A percentile compares a stretch with the other conserved stretches of the same genome.
Evolutionary conservation across 2,329 filamentous ascomycete species (phyloP).

Genomic region (Leptographium radiaticola): DNA sequence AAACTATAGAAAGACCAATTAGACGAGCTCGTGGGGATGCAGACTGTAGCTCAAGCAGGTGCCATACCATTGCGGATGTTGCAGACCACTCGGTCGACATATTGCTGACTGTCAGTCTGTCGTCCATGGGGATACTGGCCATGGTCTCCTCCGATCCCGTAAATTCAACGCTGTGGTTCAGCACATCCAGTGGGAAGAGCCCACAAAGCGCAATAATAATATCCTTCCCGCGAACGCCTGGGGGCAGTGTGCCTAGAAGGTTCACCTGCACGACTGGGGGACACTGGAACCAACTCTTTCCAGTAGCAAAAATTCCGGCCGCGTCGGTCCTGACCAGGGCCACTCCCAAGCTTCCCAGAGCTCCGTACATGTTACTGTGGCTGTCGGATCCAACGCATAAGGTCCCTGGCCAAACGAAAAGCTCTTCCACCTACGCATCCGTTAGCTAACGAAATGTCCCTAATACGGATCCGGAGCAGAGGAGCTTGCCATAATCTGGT

Average conservation of each 20-base stretch:
- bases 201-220: conserved; percentile 83
- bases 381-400: conserved; percentile 66
- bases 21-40: no score
- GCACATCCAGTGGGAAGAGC: conserved; percentile 73
- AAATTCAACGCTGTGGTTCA: conserved; percentile 88
- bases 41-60: no score
- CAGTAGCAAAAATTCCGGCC: conserved; percentile 73
- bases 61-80: no score
- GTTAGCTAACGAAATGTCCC: no score
- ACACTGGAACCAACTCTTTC: conserved; percentile 69
- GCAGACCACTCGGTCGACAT: conserved; percentile 68
- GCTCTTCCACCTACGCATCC: no score
- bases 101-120: conserved; percentile 57
- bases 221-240: conserved; percentile 83
- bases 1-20: no score
- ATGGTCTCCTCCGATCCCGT: conserved; percentile 68
- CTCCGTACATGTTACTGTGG: conserved; percentile 63
- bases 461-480: no score
- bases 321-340: conserved; percentile 80
- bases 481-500: conserved; percentile 92
- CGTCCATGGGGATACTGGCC: conserved; percentile 50
- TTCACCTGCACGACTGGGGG: conserved; percentile 64
- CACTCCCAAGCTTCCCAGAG: conserved; percentile 63
- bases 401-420: conserved; percentile 67
- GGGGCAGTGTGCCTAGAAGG: conserved; percentile 60